A percentile compares a stretch with the other conserved stretches of the same genome.
phyloP scores from a whole-genome alignment of 78 protist species.

The Monocercomonoides exilis region DNA sequence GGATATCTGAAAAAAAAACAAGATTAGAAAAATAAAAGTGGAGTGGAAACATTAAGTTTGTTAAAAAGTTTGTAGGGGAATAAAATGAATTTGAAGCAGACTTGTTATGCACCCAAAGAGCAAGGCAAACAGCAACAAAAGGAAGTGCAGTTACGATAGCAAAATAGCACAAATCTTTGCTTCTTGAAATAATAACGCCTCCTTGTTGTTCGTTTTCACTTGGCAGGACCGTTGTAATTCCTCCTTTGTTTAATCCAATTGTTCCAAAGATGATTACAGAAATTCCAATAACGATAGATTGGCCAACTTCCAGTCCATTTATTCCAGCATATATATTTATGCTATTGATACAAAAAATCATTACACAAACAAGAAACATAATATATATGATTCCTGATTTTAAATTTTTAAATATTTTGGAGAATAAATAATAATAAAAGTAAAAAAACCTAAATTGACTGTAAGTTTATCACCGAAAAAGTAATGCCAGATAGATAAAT shows the following conservation, averaged over 20 bases:
- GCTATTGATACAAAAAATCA: slow-evolving; percentile 84
- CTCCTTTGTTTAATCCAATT: neutral
- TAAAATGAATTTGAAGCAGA: neutral
- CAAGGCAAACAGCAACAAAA: neutral
- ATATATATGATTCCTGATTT: slow-evolving; percentile 62
- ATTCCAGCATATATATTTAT: slow-evolving; percentile 92
- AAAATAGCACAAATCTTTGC: too few species aligned
- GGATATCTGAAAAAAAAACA: slow-evolving; percentile 45
- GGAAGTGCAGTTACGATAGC: too few species aligned
- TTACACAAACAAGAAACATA: slow-evolving; percentile 64
- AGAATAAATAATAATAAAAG: too few species aligned
- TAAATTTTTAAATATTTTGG: too few species aligned
- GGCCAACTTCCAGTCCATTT: slow-evolving; percentile 80
- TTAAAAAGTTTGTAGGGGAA: too few species aligned
- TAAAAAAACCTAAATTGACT: too few species aligned
- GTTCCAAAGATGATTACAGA: neutral
- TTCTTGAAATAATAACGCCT: too few species aligned
- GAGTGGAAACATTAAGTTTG: too few species aligned
- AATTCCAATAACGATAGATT: slow-evolving; percentile 58
- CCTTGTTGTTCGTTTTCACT: too few species aligned
- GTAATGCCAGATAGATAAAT: neutral
- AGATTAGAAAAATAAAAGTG: neutral
- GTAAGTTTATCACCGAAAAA: slow-evolving; percentile 11
- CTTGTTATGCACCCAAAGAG: neutral
- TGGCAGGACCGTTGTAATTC: neutral